Evolutionary conservation across 129 eudicot genomes (phyloP), one percentile per base, ranked within the genome.

Genomic region (Lactuca sativa): DNA sequence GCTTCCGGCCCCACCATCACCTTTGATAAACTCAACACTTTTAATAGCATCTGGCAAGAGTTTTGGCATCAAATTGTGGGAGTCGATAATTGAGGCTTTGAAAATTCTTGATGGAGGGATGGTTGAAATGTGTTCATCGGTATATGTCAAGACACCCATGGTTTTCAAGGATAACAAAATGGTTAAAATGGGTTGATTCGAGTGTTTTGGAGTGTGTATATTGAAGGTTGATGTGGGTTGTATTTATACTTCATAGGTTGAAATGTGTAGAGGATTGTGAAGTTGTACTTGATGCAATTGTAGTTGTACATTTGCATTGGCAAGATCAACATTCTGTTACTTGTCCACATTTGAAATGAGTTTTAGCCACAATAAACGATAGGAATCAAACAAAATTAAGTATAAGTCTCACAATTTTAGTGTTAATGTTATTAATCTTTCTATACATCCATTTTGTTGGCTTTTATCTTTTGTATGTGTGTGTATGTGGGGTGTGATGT

Each of bases 1-100:
- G 78, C 75, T 77, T 62, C 84, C 88, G 3, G 77, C 62, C 37
- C 88, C 88, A 6, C 88, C 88, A 67, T 86, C 70, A 47, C 88
- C 91, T 80, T 82, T 49, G 49, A 80, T 32, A 59, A 80, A 14
- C 14, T 68, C 71, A 40, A 86, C 69, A 72, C 88, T 83, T 75
- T 83, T 80, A 9, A 83, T 71, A 16, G 74, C 82, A 40, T 83
- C 84, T 9, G 88, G 92, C 74, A 80, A 74, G 18, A 83, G 80
- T 71, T 86, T 83, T 0, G 88, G 84, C 61, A 86, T 80, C 73
- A 86, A 64, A 62, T 67, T 77, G 75, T 78, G 82, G 3, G 82
- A 77, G 67, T 80, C 88, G 56, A 80, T 3, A n/a, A 80, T 71
- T 4, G 75, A 74, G 66, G 85, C 88, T 70, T 74, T 86, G 69